phyloP scores from a whole-genome alignment of 2,329 filamentous ascomycete genomes.

The Phaeosphaeria sp. region DNA sequence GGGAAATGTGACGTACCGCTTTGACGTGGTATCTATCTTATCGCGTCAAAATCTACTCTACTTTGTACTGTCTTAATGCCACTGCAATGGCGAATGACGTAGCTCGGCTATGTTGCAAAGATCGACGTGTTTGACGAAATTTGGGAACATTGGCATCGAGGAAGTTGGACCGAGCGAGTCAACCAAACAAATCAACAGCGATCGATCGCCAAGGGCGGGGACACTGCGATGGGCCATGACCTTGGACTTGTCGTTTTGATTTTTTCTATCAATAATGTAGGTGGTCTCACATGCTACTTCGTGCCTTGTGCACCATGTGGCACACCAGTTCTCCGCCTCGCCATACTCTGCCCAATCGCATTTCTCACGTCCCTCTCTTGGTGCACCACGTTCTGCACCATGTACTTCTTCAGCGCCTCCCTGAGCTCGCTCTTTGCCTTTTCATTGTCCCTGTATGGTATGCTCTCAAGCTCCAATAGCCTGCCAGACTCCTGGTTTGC shows the following conservation, averaged over 20 bases:
- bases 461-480: conserved; percentile 78
- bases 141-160: too few relatives aligned
- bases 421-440: conserved; percentile 67
- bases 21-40: too few relatives aligned
- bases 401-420: conserved; percentile 80
- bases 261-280: background rate
- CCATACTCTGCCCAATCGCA: conserved; percentile 73
- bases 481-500: conserved; percentile 74
- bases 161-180: background rate
- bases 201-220: background rate
- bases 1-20: too few relatives aligned
- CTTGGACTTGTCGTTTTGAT: background rate
- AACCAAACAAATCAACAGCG: background rate
- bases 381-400: conserved; percentile 82
- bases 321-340: conserved; percentile 67
- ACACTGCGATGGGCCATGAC: background rate
- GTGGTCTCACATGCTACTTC: conserved; percentile 14
- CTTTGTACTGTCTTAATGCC: too few relatives aligned
- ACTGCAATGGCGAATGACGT: too few relatives aligned
- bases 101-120: too few relatives aligned
- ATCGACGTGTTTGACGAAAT: too few relatives aligned
- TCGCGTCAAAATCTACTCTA: too few relatives aligned
- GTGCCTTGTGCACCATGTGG: conserved; percentile 62
- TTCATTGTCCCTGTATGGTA: conserved; percentile 78
- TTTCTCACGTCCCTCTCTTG: conserved; percentile 79